phyloP scores from a whole-genome alignment of 179 eudicot genomes.

The Drosera spatulata region DNA sequence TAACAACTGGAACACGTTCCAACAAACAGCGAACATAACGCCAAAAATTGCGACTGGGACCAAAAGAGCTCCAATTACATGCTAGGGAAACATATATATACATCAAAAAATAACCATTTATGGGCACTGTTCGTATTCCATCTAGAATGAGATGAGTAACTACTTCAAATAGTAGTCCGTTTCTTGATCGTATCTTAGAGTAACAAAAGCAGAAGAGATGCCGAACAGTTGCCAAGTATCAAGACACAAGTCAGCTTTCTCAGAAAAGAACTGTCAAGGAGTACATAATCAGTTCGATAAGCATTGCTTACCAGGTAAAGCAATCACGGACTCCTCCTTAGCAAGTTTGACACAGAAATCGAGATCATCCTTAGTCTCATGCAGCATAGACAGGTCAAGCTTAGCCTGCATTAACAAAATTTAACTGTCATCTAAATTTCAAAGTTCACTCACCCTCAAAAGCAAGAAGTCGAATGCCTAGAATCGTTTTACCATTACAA shows the following conservation, averaged over 20 bases:
- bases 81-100: no score
- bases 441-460: not conserved
- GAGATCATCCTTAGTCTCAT: conserved; percentile 41
- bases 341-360: conserved; percentile 60
- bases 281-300: not conserved
- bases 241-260: not conserved
- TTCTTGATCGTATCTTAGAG: no score
- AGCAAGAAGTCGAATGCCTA: not conserved
- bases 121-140: no score
- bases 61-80: no score
- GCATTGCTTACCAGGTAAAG: conserved; percentile 43
- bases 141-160: no score
- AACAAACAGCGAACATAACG: not conserved
- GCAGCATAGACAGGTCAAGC: conserved; percentile 29
- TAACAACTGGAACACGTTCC: not conserved
- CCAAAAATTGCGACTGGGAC: no score
- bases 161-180: no score
- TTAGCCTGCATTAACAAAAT: conserved; percentile 31
- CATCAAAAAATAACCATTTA: no score
- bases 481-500: conserved; percentile 45
- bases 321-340: conserved; percentile 42
- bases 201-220: not conserved
- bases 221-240: not conserved
- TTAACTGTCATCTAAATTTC: not conserved
- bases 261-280: not conserved